These are phyloP conservation scores for Clarireedia hainanense DNA, from an alignment of 2,329 filamentous ascomycete genomes.

Conservation along the genomic window DNA sequence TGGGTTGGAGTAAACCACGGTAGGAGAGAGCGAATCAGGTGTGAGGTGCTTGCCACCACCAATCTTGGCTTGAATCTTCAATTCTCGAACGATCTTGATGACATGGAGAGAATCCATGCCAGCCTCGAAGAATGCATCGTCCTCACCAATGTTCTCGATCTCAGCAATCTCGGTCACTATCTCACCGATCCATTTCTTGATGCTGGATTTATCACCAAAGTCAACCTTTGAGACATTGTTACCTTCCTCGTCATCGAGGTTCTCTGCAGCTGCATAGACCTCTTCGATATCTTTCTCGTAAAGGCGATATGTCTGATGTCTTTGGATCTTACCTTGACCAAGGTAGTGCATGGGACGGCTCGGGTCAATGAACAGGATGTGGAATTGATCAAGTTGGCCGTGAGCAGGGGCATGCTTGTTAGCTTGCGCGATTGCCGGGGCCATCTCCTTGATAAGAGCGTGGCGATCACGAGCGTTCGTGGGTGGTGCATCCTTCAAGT, in stretches of 20 bases:
- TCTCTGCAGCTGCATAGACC: conserved; percentile 24
- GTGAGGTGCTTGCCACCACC: conserved; percentile 7
- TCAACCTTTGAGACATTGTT: conserved; percentile 4
- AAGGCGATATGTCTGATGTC: conserved; percentile 23
- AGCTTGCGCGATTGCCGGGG: conserved; percentile 27
- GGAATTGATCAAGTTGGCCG: conserved; percentile 23
- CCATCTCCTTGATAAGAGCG: conserved; percentile 21
- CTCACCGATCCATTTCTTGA: conserved; percentile 8
- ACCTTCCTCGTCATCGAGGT: conserved; percentile 14
- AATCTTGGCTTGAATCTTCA: conserved; percentile 9
- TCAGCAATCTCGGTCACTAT: conserved; percentile 6
- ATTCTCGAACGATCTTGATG: conserved; percentile 9
- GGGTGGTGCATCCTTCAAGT: conserved; percentile 5
- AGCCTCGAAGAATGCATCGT: conserved; percentile 11
- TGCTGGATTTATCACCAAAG: conserved; percentile 5
- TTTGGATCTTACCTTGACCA: conserved; percentile 33
- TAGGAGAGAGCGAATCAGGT: conserved; percentile 3
- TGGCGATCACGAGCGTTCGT: conserved; percentile 2
- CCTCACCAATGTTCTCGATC: conserved; percentile 5
- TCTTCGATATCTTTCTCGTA: conserved; percentile 29
- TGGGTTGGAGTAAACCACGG: conserved; percentile 10
- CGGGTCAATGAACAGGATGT: conserved; percentile 27
- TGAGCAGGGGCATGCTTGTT: conserved; percentile 27
- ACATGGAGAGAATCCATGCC: conserved; percentile 16
- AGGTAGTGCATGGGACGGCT: conserved; percentile 30